Evolutionary conservation across 352 stramenopile species (phyloP), one percentile per base, ranked within the genome.

Genomic region (Phytophthora macrochlamydospora): DNA sequence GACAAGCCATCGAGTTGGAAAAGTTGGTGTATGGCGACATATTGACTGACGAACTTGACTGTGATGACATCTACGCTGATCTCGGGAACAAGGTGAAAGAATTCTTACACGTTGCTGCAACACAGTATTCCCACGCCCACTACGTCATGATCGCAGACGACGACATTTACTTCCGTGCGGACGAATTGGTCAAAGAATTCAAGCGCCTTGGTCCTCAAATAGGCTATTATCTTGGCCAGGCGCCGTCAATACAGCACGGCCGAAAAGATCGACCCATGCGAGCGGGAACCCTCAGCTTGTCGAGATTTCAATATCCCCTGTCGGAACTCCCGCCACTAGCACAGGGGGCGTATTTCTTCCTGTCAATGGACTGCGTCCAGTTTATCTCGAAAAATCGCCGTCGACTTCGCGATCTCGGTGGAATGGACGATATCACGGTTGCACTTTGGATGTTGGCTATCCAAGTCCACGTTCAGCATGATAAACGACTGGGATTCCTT

Each of bases 71-170:
- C 9, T 85, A 86, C 49, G 31, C 30, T 9, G 46, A 69, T 38
- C 57, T 88, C n/a, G 62, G 73, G 1, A 51, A 43, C 9, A 85
- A 86, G 50, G 74, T 80, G 7, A 76, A 65, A 13, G 71, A 62
- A 24, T 86, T 88, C 31, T 32, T 82, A 12, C 45, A 65, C 28
- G 73, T 77, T n/a, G 61, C 61, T 30, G 48, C 48, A 1, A 64
- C 51, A 3, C 8, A 58, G 0, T 58, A 62, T 18, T 30, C 64
- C 0, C 50, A 49, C 6, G 46, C 59, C 5, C 48, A 65, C 38
- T 90, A 87, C 61, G 61, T 90, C 0, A 83, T 90, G 76, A 69
- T 90, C 30, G 62, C 73, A 4, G 80, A 90, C 57, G 81, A 90
- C 38, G 78, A 90, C 45, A 64, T 86, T 14, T 85, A 82, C 40